Base-by-base conservation (phyloP, 2,329 filamentous ascomycete genomes). In the Thelonectria discophora region DNA sequence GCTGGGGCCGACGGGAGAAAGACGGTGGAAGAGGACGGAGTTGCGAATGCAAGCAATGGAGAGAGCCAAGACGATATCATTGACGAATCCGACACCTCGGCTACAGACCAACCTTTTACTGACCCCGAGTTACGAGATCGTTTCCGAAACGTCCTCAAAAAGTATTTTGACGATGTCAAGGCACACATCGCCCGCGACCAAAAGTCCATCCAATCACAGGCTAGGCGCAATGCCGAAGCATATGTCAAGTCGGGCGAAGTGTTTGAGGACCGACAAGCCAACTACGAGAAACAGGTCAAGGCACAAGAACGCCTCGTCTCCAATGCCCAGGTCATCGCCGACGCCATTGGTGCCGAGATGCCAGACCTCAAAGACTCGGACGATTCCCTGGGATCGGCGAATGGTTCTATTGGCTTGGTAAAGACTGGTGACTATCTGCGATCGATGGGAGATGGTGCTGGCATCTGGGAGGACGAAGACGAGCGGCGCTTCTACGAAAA, bases 211-310 rank as follows among this genome's bases (percentile, higher is more conserved):
- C 86, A 89, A 55, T 88, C 86, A 24, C 95, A 99, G 78, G 93
- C 92, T 55, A 92, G 93, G 65, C 93, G 94, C 69, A 99, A 99
- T 78, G 94, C 95, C 1, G 95, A 99, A 77, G 95, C 94, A 6
- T 99, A 99, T 72, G 94, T 99, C 71, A 97, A 97, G 73, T 98
- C 95, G 39, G 95, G 95, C 2, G 95, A 99, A 74, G 94, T 99
- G 5, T 98, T 99, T 66, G 95, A 99, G 75, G 95, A 99, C 73
- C 90, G 95, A 52, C 95, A 99, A 75, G 88, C 93, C 55, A 98
- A 94, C 73, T 97, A 96, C 69, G 96, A 99, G 75, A 97, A 94
- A 76, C 91, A 95, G 69, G 83, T 94, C 58, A 99, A 98, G 77
- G 85, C 90, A 1, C 93, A 98, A 73, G 95, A 99, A 75, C 93